Conservation (phyloP, 495 filamentous ascomycete genomes). For the Penicillium daleae region DNA sequence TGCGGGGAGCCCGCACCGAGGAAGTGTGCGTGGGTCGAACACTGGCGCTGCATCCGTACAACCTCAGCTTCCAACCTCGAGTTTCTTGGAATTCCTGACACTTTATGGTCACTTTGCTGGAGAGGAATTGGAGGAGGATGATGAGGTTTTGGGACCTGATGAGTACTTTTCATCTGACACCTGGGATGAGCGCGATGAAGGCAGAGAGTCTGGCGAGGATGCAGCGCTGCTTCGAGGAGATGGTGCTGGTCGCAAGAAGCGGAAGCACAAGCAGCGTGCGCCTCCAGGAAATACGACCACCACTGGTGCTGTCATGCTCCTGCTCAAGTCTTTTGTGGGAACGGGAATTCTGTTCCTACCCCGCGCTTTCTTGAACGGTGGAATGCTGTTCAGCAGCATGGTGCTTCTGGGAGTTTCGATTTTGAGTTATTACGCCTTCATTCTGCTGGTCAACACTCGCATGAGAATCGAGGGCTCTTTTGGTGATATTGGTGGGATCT, state of each 20-base stretch:
- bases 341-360: slow-evolving; percentile 97
- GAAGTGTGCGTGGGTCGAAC: slow-evolving; percentile 46
- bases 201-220: slow-evolving; percentile 75
- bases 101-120: slow-evolving; percentile 97
- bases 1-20: slow-evolving; percentile 60
- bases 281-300: slow-evolving; percentile 72
- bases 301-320: slow-evolving; percentile 74
- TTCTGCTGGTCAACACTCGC: slow-evolving; percentile 84
- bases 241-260: slow-evolving; percentile 60
- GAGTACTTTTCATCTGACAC: slow-evolving; percentile 81
- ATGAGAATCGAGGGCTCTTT: slow-evolving; percentile 85
- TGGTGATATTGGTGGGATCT: slow-evolving; percentile 89
- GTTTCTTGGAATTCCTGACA: slow-evolving; percentile 92
- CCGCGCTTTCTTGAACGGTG: slow-evolving; percentile 89
- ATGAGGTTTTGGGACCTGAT: slow-evolving; percentile 80
- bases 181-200: slow-evolving; percentile 63
- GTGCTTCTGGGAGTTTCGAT: slow-evolving; percentile 82
- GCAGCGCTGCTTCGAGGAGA: slow-evolving; percentile 78
- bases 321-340: slow-evolving; percentile 96
- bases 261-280: slow-evolving; percentile 71
- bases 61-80: slow-evolving; percentile 77
- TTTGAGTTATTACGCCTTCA: slow-evolving; percentile 95
- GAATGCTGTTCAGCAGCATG: slow-evolving; percentile 94
- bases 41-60: slow-evolving; percentile 40
- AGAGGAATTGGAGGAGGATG: slow-evolving; percentile 93